Conservation (phyloP, 2,329 filamentous ascomycete genomes). For the Colletotrichum plurivorum region DNA sequence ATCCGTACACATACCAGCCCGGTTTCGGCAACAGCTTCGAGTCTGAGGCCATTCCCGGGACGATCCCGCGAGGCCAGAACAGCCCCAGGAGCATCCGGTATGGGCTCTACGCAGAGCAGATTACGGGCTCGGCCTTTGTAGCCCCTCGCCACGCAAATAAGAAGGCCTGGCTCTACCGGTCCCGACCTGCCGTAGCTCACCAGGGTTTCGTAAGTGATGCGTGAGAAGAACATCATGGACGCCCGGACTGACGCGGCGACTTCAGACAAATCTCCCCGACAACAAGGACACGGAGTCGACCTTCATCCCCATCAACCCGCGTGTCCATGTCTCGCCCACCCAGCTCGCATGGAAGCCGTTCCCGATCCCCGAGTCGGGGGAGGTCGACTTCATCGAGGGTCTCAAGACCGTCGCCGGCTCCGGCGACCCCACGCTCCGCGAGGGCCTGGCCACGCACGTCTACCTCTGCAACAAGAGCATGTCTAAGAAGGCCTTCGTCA, state of each 20-base stretch:
- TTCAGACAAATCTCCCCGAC: conserved; percentile 35
- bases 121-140: conserved; percentile 54
- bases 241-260: neutral
- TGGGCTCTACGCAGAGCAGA: conserved; percentile 58
- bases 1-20: conserved; percentile 67
- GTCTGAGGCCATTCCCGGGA: conserved; percentile 62
- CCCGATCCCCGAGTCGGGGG: conserved; percentile 46
- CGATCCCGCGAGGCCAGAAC: conserved; percentile 62
- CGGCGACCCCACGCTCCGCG: conserved; percentile 63
- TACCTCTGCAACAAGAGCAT: conserved; percentile 63
- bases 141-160: conserved; percentile 49
- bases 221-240: neutral
- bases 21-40: conserved; percentile 67
- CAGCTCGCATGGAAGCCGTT: conserved; percentile 63
- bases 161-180: conserved; percentile 50
- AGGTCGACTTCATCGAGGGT: conserved; percentile 62
- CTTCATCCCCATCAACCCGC: conserved; percentile 61
- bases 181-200: conserved; percentile 49
- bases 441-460: conserved; percentile 64
- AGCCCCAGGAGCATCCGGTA: conserved; percentile 56
- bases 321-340: conserved; percentile 59
- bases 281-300: conserved; percentile 54
- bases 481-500: conserved; percentile 63
- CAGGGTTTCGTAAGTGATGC: conserved; percentile 41
- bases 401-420: conserved; percentile 64